phyloP scores from a whole-genome alignment of 345 rosid species.

The Bruguiera sexangula region DNA sequence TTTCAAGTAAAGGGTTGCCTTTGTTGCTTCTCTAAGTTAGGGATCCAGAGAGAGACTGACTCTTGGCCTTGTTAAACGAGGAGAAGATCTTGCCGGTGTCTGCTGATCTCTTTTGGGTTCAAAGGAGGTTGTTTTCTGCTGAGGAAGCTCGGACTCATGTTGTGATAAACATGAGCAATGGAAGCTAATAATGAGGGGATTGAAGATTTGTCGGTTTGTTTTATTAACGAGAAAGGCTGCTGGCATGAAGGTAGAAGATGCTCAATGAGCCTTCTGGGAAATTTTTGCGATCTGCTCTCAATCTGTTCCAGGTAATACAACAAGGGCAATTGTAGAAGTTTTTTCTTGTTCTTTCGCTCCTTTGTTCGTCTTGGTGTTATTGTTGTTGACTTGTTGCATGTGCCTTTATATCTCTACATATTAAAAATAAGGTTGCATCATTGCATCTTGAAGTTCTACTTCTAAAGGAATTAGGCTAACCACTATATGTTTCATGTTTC shows the following conservation, averaged over 20 bases:
- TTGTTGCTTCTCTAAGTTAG: slow-evolving; percentile 45
- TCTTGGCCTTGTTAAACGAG: slow-evolving; percentile 25
- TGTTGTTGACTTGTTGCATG: too few species aligned
- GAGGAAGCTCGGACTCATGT: slow-evolving; percentile 35
- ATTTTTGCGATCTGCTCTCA: slow-evolving; percentile 32
- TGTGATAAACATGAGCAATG: slow-evolving; percentile 5
- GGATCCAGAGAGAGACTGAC: slow-evolving; percentile 13
- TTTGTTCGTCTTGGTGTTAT: background rate
- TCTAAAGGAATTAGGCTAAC: too few species aligned
- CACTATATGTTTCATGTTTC: too few species aligned
- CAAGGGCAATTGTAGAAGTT: background rate
- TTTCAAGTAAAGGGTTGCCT: slow-evolving; percentile 24
- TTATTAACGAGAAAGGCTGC: background rate
- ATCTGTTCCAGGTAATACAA: slow-evolving; percentile 46
- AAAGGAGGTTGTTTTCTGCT: slow-evolving; percentile 1
- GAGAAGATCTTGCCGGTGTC: slow-evolving; percentile 8
- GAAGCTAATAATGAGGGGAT: background rate
- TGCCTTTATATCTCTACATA: too few species aligned
- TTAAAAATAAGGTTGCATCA: too few species aligned
- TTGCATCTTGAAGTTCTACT: background rate
- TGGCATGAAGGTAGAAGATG: slow-evolving; percentile 41
- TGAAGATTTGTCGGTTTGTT: background rate
- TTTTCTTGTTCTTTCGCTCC: background rate
- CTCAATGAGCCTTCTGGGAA: slow-evolving; percentile 49
- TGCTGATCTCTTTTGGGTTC: slow-evolving; percentile 11